Base-by-base conservation (phyloP, 139 green algal species). In the Chlorella sp. region DNA sequence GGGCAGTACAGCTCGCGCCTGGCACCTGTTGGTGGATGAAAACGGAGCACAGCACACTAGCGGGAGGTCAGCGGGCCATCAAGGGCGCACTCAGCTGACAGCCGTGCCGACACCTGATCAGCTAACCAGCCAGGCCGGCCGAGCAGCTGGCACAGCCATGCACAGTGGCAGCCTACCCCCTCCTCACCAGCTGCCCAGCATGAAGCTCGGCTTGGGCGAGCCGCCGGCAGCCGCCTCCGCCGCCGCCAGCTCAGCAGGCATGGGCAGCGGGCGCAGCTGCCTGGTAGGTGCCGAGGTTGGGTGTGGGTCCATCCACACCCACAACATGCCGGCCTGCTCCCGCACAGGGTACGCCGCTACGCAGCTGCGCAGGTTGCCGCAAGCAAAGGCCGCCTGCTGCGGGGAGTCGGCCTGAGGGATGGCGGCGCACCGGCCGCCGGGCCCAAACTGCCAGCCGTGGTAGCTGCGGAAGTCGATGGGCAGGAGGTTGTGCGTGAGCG, bases 401-500 rank as follows among this genome's bases (percentile, higher is more conserved):
- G 54, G 40, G 30, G 88, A 85, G 9, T 84, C 82, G 0, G 89
- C 72, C 82, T 94, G 90, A 0, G 93, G 92, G n/a, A 95, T 89
- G 75, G 34, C 34, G 19, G 69, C 86, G 83, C 89, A 93, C 0
- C 32, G 56, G 26, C 93, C 92, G 2, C 56, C n/a, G 1, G 80
- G 73, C 44, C 88, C 67, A 76, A 92, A 93, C n/a, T 64, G 43
- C 90, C 92, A 94, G 44, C 92, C 89, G 80, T 95, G 90, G 84
- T 92, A 92, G 30, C 72, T 79, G 80, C 70, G 46, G 4, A 38
- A 5, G 34, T 38, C 16, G 62, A 30, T 69, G 22, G 28, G 28
- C 34, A 38, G 28, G 20, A 38, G 62, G 62, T 38, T 11, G 28
- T 11, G 20, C 60, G 16, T 9, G 6, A n/a, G 60, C 30, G 60